Evolutionary conservation across 345 rosid genomes (phyloP).

Genomic region (Jatropha curcas): DNA sequence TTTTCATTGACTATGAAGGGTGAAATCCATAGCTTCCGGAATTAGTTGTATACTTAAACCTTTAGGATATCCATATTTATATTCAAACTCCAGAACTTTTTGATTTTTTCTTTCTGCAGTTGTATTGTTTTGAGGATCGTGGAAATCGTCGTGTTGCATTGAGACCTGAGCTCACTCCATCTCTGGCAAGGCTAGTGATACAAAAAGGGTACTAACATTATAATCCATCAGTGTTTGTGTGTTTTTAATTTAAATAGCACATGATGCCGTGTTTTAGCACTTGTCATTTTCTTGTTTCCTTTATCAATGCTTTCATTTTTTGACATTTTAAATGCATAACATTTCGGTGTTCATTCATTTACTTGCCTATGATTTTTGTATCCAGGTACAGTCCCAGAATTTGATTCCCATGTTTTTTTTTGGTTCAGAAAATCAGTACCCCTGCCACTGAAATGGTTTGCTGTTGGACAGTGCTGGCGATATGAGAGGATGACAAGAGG

Average conservation of each 20-base stretch:
- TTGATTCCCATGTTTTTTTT: slow-evolving; percentile 63
- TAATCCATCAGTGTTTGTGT: slow-evolving; percentile 3
- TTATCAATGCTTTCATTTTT: neutral
- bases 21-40: neutral
- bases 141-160: slow-evolving; percentile 96
- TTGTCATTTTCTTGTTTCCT: neutral
- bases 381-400: slow-evolving; percentile 63
- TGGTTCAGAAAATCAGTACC: slow-evolving; percentile 86
- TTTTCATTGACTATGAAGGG: neutral
- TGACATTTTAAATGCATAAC: slow-evolving; percentile 6
- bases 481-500: slow-evolving; percentile 99
- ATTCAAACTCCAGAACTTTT: neutral
- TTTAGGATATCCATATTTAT: neutral
- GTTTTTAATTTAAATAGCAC: neutral
- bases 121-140: slow-evolving; percentile 91
- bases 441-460: slow-evolving; percentile 95
- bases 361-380: slow-evolving; percentile 43
- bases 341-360: slow-evolving; percentile 15
- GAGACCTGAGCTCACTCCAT: slow-evolving; percentile 98
- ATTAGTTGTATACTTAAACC: neutral
- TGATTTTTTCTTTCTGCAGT: slow-evolving; percentile 40
- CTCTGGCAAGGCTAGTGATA: slow-evolving; percentile 88
- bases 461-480: slow-evolving; percentile 96
- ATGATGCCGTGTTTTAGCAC: neutral
- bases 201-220: slow-evolving; percentile 73